Evolutionary conservation across 2,329 filamentous ascomycete species (phyloP).

Genomic region (Ophiocordyceps camponoti-floridani): DNA sequence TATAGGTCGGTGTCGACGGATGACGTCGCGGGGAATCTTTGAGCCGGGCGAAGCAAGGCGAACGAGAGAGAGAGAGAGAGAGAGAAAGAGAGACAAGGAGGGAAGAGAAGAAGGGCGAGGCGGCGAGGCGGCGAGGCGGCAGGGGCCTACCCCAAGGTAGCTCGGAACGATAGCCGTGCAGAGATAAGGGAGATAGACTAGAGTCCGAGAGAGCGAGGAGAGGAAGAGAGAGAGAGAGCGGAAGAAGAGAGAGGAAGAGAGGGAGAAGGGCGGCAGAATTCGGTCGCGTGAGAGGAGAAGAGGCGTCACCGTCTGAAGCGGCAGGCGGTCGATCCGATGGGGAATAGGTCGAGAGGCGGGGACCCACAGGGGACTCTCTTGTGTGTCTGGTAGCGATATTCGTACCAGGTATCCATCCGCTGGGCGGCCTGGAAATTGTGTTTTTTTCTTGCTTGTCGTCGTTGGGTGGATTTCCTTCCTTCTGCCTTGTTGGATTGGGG

Average conservation of each 20-base stretch:
- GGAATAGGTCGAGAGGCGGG: neutral
- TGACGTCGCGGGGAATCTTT: neutral
- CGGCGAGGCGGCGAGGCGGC: neutral
- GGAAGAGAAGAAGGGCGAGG: neutral
- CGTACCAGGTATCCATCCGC: too few relatives aligned
- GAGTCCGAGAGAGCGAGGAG: neutral
- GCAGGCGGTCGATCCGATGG: conserved; percentile 1
- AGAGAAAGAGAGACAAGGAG: neutral
- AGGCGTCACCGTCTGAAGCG: neutral
- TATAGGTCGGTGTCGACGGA: neutral
- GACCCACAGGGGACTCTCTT: neutral
- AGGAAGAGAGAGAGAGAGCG: neutral
- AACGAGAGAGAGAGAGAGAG: neutral
- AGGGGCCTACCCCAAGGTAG: neutral
- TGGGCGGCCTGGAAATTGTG: too few relatives aligned
- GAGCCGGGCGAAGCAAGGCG: neutral
- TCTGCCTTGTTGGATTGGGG: too few relatives aligned
- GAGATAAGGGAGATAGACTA: neutral
- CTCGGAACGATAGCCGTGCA: neutral
- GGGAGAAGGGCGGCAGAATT: neutral
- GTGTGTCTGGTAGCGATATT: neutral
- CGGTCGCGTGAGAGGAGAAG: neutral
- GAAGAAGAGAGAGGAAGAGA: too few relatives aligned
- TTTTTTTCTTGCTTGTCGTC: too few relatives aligned
- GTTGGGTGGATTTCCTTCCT: too few relatives aligned